These are phyloP conservation scores for Lichtheimia corymbifera DNA, from an alignment of 371 early-diverging fungal genomes.

Conservation along the genomic window DNA sequence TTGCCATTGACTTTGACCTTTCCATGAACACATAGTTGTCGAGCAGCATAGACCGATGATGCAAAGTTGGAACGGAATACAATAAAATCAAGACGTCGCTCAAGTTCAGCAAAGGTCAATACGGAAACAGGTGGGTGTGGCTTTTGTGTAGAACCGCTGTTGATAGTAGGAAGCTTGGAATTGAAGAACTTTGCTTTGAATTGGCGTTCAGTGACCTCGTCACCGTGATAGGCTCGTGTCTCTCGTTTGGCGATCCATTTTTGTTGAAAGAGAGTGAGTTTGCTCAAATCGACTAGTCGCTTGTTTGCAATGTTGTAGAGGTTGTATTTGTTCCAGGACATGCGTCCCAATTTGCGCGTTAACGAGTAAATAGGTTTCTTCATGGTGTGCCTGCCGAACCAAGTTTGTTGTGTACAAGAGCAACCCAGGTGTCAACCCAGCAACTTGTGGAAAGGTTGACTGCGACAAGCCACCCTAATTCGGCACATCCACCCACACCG, in stretches of 20 bases:
- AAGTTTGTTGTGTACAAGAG: no score
- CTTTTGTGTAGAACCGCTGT: constrained; percentile 41
- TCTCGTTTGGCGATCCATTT: constrained; percentile 93
- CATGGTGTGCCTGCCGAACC: constrained; percentile 19
- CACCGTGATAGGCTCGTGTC: constrained; percentile 92
- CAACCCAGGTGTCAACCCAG: no score
- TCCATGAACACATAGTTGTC: constrained; percentile 81
- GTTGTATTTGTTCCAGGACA: constrained; percentile 94
- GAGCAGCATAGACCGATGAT: constrained; percentile 81
- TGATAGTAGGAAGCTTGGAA: constrained; percentile 72
- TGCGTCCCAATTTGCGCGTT: constrained; percentile 77
- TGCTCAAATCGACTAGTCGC: constrained; percentile 56
- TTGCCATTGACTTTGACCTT: constrained; percentile 92
- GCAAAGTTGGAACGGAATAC: constrained; percentile 92
- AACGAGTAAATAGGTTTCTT: constrained; percentile 60
- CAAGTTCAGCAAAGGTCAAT: constrained; percentile 85
- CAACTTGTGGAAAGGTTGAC: no score
- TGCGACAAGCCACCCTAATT: no score
- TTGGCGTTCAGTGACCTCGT: constrained; percentile 84
- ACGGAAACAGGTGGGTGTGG: constrained; percentile 81
- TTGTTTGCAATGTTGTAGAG: constrained; percentile 83
- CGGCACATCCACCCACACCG: no score
- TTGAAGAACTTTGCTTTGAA: constrained; percentile 72
- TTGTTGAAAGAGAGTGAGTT: constrained; percentile 89
- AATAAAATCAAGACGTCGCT: constrained; percentile 90